A percentile compares a stretch with the other conserved stretches of the same genome.
phyloP scores from a whole-genome alignment of 257 asterid species.

The Ballota nigra region DNA sequence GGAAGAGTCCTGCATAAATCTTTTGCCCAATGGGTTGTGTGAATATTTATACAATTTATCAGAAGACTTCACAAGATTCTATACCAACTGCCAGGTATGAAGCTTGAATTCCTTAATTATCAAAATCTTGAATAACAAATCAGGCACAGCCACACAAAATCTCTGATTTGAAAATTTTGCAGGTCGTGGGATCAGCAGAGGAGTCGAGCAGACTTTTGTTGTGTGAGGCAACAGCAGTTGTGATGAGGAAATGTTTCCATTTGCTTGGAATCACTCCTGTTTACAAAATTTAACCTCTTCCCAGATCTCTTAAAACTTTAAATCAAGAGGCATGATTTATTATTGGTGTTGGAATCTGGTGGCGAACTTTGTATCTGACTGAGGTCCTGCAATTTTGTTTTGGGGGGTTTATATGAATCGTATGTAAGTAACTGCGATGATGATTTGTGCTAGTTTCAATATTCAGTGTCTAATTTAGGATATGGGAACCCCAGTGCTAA shows the following conservation, averaged over 20 bases:
- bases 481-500: no score
- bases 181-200: conserved; percentile 83
- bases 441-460: no score
- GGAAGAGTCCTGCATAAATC: conserved; percentile 72
- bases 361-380: no score
- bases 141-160: background rate
- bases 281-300: conserved; percentile 59
- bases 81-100: conserved; percentile 90
- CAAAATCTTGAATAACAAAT: background rate
- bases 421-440: background rate
- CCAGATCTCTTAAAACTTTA: background rate
- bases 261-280: conserved; percentile 88
- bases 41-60: conserved; percentile 85
- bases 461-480: no score
- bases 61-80: conserved; percentile 81
- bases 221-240: conserved; percentile 94
- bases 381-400: no score
- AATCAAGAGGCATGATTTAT: background rate
- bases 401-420: no score
- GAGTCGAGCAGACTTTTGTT: conserved; percentile 81
- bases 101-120: background rate
- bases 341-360: background rate
- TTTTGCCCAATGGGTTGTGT: conserved; percentile 68
- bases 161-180: conserved; percentile 7
- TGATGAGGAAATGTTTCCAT: conserved; percentile 85